phyloP scores from a whole-genome alignment of 192 early-diverging fungal species.

The Coemansia sp. region DNA sequence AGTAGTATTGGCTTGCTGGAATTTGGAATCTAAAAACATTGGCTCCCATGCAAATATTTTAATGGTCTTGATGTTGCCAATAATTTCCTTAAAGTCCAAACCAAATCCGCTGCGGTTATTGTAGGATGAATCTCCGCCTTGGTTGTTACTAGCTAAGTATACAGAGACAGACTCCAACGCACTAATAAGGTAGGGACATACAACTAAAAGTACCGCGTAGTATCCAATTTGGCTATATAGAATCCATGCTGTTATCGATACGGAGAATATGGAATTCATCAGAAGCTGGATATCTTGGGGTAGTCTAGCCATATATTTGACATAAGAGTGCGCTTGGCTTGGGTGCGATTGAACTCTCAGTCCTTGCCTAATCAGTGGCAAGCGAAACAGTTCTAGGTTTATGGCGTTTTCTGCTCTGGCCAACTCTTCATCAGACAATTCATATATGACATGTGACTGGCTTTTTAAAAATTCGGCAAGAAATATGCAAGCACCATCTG shows the following conservation, averaged over 20 bases:
- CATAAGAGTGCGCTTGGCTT: neutral
- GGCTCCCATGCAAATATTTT: constrained; percentile 51
- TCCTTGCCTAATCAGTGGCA: constrained; percentile 19
- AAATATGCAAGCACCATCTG: neutral
- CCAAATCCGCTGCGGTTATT: neutral
- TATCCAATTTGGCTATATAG: constrained; percentile 31
- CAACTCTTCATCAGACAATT: neutral
- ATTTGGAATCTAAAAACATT: constrained; percentile 13
- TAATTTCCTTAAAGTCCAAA: constrained; percentile 14
- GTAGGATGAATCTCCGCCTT: neutral
- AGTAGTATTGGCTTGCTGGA: neutral
- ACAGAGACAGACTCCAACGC: neutral
- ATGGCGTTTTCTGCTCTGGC: neutral
- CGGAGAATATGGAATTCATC: neutral
- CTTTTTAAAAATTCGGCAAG: constrained; percentile 13
- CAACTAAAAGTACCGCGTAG: constrained; percentile 20
- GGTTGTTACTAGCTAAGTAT: neutral
- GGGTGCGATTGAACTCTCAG: constrained; percentile 7
- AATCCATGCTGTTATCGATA: constrained; percentile 1
- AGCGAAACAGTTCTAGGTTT: constrained; percentile 21
- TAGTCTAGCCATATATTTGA: neutral
- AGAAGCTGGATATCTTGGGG: neutral
- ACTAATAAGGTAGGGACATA: constrained; percentile 12
- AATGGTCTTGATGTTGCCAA: constrained; percentile 30
- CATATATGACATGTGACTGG: neutral